These are phyloP conservation scores for Tylopilus balloui DNA, from an alignment of 768 basidiomycete species.

Conservation along the genomic window DNA sequence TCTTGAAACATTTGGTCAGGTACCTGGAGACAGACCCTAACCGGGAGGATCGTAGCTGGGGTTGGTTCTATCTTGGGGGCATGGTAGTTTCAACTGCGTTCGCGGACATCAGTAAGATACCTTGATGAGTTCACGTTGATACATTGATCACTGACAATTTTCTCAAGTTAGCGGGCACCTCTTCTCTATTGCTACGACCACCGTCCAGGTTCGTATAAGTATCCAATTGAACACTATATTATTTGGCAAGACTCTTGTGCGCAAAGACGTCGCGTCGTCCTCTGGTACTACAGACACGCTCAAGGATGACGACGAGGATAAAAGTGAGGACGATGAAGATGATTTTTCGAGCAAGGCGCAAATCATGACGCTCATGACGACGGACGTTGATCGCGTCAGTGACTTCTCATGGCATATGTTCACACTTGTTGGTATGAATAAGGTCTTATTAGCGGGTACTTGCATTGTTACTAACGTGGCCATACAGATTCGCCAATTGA, in stretches of 20 bases:
- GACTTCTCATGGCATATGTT: constrained; percentile 81
- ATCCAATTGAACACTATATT: constrained; percentile 81
- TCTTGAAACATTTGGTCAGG: constrained; percentile 53
- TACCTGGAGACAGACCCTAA: constrained; percentile 64
- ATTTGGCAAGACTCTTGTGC: constrained; percentile 79
- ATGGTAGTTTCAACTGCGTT: constrained; percentile 44
- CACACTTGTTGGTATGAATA: constrained; percentile 57
- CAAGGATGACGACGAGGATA: constrained; percentile 19
- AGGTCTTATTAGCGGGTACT: background rate
- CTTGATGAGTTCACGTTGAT: background rate
- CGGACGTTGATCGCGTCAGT: constrained; percentile 86
- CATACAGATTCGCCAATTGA: constrained; percentile 70
- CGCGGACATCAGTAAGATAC: constrained; percentile 39
- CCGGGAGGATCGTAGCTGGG: constrained; percentile 59
- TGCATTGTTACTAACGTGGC: background rate
- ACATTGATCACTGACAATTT: constrained; percentile 4
- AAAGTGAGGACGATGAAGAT: constrained; percentile 37
- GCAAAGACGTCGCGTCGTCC: constrained; percentile 80
- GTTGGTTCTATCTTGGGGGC: constrained; percentile 63
- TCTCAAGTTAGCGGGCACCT: constrained; percentile 61
- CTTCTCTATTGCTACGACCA: constrained; percentile 66
- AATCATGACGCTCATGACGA: constrained; percentile 95
- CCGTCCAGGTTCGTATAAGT: constrained; percentile 63
- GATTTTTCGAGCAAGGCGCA: constrained; percentile 68
- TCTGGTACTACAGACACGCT: constrained; percentile 30